phyloP scores from a whole-genome alignment of 2,329 filamentous ascomycete species.

The Fonsecaea monophora region DNA sequence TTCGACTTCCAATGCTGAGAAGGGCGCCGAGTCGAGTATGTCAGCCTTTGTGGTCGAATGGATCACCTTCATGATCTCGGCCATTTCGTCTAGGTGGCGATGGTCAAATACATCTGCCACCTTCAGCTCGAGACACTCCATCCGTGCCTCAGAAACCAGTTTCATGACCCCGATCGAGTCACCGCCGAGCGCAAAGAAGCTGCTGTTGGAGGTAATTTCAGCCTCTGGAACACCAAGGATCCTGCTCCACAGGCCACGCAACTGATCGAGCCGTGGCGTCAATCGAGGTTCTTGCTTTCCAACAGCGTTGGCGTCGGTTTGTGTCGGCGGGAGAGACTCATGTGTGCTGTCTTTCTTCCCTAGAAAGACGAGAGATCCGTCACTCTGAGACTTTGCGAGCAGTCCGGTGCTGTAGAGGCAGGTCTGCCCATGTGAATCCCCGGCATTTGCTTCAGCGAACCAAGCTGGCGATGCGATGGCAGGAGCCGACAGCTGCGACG shows the following conservation, averaged over 20 bases:
- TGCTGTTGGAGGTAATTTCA: slow-evolving; percentile 32
- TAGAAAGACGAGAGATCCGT: slow-evolving; percentile 8
- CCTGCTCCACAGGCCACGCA: slow-evolving; percentile 59
- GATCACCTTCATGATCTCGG: slow-evolving; percentile 55
- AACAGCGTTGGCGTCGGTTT: no score
- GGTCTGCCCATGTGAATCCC: slow-evolving; percentile 14
- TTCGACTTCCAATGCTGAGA: no score
- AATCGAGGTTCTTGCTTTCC: no score
- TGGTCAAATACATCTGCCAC: slow-evolving; percentile 41
- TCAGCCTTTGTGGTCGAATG: no score
- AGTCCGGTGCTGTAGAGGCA: slow-evolving; percentile 5
- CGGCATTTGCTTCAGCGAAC: no score
- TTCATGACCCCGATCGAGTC: slow-evolving; percentile 43
- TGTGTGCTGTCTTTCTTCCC: not conserved
- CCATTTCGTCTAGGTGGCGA: slow-evolving; percentile 59
- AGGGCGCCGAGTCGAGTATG: no score
- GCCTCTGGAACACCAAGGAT: slow-evolving; percentile 54
- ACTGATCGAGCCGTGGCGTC: slow-evolving; percentile 38
- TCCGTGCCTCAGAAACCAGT: slow-evolving; percentile 36
- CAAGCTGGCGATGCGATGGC: no score
- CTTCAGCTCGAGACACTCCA: slow-evolving; percentile 35
- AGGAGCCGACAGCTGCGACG: slow-evolving; percentile 35
- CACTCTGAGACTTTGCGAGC: not conserved
- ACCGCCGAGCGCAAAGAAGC: slow-evolving; percentile 44
- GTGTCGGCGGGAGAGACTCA: no score